Evolutionary conservation across 2,329 filamentous ascomycete species (phyloP).

Genomic region (Meredithiella fracta): DNA sequence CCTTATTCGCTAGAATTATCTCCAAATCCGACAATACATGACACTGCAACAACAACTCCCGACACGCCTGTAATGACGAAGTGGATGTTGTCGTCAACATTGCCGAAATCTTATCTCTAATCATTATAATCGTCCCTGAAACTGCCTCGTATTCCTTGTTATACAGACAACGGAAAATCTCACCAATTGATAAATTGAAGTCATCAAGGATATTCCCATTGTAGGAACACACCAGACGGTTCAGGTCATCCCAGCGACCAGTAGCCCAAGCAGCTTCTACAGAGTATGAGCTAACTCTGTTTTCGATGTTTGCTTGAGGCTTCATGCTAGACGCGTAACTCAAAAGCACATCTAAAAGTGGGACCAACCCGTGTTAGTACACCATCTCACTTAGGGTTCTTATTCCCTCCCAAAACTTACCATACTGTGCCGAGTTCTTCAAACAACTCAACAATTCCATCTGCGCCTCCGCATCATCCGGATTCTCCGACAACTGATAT

Average conservation of each 20-base stretch:
- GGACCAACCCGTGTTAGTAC: conserved; percentile 16
- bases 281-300: conserved; percentile 62
- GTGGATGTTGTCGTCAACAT: conserved; percentile 63
- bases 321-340: conserved; percentile 73
- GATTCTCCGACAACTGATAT: conserved; percentile 65
- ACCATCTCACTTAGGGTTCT: background rate
- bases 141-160: conserved; percentile 36
- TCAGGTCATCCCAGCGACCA: conserved; percentile 60
- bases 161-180: conserved; percentile 36
- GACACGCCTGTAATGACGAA: conserved; percentile 65
- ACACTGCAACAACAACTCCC: conserved; percentile 69
- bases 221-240: conserved; percentile 45
- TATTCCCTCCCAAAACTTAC: conserved; percentile 28
- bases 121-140: conserved; percentile 34
- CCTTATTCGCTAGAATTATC: conserved; percentile 39
- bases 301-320: conserved; percentile 32
- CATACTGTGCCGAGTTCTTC: conserved; percentile 89
- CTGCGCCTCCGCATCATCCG: conserved; percentile 61
- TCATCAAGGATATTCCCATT: conserved; percentile 37
- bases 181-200: conserved; percentile 69
- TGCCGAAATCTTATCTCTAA: conserved; percentile 55
- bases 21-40: conserved; percentile 83
- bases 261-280: conserved; percentile 88
- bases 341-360: conserved; percentile 53
- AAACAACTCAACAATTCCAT: conserved; percentile 73